Evolutionary conservation across 768 basidiomycete genomes (phyloP), one percentile per base, ranked within the genome.

Genomic region (Boletus fagicola): DNA sequence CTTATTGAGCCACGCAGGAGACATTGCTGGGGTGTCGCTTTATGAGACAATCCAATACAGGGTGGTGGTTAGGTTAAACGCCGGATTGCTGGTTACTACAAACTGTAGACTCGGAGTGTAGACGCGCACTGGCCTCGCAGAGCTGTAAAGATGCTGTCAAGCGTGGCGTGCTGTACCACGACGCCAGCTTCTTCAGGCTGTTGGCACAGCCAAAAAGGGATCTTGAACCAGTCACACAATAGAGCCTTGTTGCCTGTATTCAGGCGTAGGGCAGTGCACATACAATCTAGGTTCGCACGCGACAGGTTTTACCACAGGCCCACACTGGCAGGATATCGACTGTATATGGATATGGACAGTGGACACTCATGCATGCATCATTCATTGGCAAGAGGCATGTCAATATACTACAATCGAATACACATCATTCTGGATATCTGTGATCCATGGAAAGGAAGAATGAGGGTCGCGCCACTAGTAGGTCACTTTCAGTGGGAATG

Each of bases 1-100:
- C 12, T 62, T 63, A 28, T 49, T 28, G 44, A 50, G 11, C 61
- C 51, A 62, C 28, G 18, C 10, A 18, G 44, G 44, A 53, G 45
- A 22, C 49, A 62, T 62, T 5, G 13, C 12, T 24, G 11, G 16
- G 20, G 22, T 31, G 33, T n/a, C 28, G 30, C 49, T 56, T 55
- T 47, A 61, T 36, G 44, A 49, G 15, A 44, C 0, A 11, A 16
- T 20, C 11, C 30, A 38, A 13, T 35, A 18, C 9, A 9, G 0
- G 24, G 8, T 59, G 49, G 50, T 16, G 12, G 39, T 12, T 13
- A 38, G 45, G 47, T 20, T 45, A 24, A 20, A 52, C 48, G 33
- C 59, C 49, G 56, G 47, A 20, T 9, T 40, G 28, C 36, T 24
- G 1, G 12, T 8, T 18, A 28, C 38, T 28, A 28, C n/a, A 30